A percentile compares a stretch with the other conserved stretches of the same genome.
Conservation (phyloP, 768 basidiomycete species). For the Termitomyces titanicus region DNA sequence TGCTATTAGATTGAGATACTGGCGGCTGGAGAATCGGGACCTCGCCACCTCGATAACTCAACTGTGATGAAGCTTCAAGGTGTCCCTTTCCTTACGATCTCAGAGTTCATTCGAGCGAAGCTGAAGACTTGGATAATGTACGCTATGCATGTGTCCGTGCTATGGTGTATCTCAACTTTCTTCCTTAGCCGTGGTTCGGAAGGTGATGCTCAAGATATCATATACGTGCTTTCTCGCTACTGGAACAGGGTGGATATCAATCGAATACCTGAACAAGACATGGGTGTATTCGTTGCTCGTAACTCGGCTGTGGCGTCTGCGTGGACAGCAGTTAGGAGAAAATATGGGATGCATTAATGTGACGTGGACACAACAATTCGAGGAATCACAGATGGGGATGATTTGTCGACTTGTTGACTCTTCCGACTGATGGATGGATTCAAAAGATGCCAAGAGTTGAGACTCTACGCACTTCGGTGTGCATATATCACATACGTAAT, state of each 20-base stretch:
- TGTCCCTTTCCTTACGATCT: conserved; percentile 79
- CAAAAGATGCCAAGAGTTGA: conserved; percentile 5
- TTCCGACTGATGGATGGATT: background rate
- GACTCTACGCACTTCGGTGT: conserved; percentile 4
- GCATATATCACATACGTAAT: background rate
- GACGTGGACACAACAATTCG: conserved; percentile 2
- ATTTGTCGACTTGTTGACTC: background rate
- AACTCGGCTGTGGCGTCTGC: conserved; percentile 62
- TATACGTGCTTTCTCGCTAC: conserved; percentile 64
- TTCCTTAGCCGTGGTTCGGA: conserved; percentile 59
- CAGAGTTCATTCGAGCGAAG: conserved; percentile 85
- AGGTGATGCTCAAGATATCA: conserved; percentile 75
- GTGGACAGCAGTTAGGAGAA: conserved; percentile 73
- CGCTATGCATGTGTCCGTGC: conserved; percentile 21
- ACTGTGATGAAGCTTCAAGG: conserved; percentile 68
- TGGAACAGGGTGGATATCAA: conserved; percentile 86
- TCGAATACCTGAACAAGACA: conserved; percentile 81
- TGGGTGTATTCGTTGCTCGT: conserved; percentile 68
- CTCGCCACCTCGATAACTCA: conserved; percentile 63
- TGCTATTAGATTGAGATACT: conserved; percentile 78
- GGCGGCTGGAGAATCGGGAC: conserved; percentile 78
- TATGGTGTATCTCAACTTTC: conserved; percentile 14
- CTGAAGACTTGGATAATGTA: conserved; percentile 82
- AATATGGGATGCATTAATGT: conserved; percentile 54
- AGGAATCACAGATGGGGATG: background rate